A percentile compares a stretch with the other conserved stretches of the same genome.
These are phyloP conservation scores for Claviceps maximensis DNA, from an alignment of 2,329 filamentous ascomycete species.

Conservation along the genomic window DNA sequence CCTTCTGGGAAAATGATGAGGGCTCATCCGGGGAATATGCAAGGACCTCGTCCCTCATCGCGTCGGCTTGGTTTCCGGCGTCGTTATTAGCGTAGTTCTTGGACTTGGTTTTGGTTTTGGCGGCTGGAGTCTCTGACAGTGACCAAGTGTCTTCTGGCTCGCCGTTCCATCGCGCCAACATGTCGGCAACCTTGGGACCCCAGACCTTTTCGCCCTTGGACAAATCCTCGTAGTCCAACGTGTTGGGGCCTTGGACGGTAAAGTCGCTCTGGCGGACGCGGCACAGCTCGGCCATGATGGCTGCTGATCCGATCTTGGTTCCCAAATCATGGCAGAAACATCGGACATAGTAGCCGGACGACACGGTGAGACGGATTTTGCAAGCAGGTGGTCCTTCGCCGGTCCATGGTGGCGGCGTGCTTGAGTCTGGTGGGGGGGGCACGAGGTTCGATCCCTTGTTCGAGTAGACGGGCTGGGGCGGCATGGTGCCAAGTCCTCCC, in stretches of 20 bases:
- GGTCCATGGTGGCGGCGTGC: slow-evolving; percentile 42
- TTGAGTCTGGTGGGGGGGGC: slow-evolving; percentile 30
- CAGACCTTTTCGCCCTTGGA: slow-evolving; percentile 66
- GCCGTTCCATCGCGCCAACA: slow-evolving; percentile 31
- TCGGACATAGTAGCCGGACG: slow-evolving; percentile 92
- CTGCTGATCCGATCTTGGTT: slow-evolving; percentile 65
- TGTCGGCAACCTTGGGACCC: slow-evolving; percentile 54
- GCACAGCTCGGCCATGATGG: slow-evolving; percentile 72
- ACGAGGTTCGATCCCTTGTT: slow-evolving; percentile 39
- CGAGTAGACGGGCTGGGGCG: slow-evolving; percentile 28
- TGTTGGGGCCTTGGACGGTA: slow-evolving; percentile 53
- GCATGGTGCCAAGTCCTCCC: slow-evolving; percentile 39
- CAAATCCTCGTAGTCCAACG: slow-evolving; percentile 67
- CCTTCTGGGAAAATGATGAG: slow-evolving; percentile 6
- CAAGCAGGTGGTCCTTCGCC: slow-evolving; percentile 60
- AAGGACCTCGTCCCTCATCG: too few relatives aligned
- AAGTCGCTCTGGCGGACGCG: slow-evolving; percentile 76
- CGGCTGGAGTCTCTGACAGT: slow-evolving; percentile 7
- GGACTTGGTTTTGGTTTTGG: slow-evolving; percentile 8
- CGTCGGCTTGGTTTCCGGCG: too few relatives aligned
- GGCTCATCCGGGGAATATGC: too few relatives aligned
- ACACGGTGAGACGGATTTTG: slow-evolving; percentile 79
- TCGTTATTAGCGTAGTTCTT: too few relatives aligned
- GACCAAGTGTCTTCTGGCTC: slow-evolving; percentile 17
- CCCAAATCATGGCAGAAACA: slow-evolving; percentile 89